A percentile compares a stretch with the other conserved stretches of the same genome.
Conservation (phyloP, 805 yeast genomes). For the Metschnikowia lachancei region DNA sequence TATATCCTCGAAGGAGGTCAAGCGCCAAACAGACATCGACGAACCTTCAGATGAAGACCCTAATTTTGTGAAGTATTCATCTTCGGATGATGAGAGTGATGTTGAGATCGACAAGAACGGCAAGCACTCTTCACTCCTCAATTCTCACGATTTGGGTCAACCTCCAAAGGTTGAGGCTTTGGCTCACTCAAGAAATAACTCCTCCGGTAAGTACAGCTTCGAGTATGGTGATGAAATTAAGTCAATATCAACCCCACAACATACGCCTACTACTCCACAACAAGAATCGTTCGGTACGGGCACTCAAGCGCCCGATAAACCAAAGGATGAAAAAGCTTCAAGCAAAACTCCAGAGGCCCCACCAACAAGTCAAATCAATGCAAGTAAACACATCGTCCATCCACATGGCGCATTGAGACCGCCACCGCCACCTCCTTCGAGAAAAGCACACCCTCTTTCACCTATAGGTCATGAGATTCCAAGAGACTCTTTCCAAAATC, state of each 20-base stretch:
- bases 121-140: constrained; percentile 32
- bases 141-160: constrained; percentile 32
- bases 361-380: not conserved
- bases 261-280: constrained; percentile 12
- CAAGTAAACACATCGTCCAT: not conserved
- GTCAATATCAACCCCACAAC: constrained; percentile 30
- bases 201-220: constrained; percentile 34
- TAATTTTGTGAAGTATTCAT: constrained; percentile 36
- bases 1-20: not conserved
- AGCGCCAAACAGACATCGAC: not conserved
- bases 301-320: not conserved
- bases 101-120: constrained; percentile 22
- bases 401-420: constrained; percentile 20
- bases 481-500: constrained; percentile 38
- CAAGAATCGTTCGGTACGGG: constrained; percentile 1
- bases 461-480: constrained; percentile 5
- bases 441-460: constrained; percentile 36
- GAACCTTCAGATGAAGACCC: constrained; percentile 27
- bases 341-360: not conserved
- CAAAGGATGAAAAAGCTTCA: not conserved
- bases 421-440: constrained; percentile 61
- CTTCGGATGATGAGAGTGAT: constrained; percentile 32
- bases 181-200: constrained; percentile 18
- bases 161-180: constrained; percentile 20
- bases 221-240: constrained; percentile 41